Conservation (phyloP, 2,329 filamentous ascomycete genomes). For the Chrysosporium keratinophilum region DNA sequence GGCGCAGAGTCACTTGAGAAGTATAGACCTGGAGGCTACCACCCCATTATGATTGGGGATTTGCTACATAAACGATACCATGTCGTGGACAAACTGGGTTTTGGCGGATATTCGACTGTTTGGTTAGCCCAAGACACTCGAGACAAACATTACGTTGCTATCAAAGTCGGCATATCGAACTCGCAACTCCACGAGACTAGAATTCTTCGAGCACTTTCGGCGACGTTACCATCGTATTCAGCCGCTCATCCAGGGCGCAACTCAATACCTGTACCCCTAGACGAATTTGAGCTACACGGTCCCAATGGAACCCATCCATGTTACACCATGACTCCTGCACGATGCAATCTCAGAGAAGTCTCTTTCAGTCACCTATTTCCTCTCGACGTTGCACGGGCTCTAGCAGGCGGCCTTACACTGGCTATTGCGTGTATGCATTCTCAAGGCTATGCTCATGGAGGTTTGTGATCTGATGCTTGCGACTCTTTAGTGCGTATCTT, state of each 20-base stretch:
- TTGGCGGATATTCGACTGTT: conserved; percentile 20
- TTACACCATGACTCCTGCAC: conserved; percentile 18
- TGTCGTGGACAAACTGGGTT: conserved; percentile 18
- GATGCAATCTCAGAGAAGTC: conserved; percentile 18
- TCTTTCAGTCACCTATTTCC: conserved; percentile 18
- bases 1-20: conserved; percentile 5
- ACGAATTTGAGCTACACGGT: conserved; percentile 18
- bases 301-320: conserved; percentile 19
- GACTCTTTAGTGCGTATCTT: not conserved
- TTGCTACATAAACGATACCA: conserved; percentile 15
- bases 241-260: not conserved
- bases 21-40: conserved; percentile 15
- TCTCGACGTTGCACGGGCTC: conserved; percentile 15
- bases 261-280: conserved; percentile 12
- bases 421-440: conserved; percentile 20
- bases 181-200: conserved; percentile 17
- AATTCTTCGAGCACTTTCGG: conserved; percentile 19
- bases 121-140: conserved; percentile 27
- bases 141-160: conserved; percentile 21
- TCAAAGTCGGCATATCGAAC: conserved; percentile 23
- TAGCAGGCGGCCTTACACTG: conserved; percentile 16
- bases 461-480: too few relatives aligned
- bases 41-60: conserved; percentile 16
- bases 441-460: conserved; percentile 21
- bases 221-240: not conserved